Evolutionary conservation across 129 eudicot species (phyloP), one percentile per base, ranked within the genome.

Genomic region (sunflower (Helianthus annuus)): DNA sequence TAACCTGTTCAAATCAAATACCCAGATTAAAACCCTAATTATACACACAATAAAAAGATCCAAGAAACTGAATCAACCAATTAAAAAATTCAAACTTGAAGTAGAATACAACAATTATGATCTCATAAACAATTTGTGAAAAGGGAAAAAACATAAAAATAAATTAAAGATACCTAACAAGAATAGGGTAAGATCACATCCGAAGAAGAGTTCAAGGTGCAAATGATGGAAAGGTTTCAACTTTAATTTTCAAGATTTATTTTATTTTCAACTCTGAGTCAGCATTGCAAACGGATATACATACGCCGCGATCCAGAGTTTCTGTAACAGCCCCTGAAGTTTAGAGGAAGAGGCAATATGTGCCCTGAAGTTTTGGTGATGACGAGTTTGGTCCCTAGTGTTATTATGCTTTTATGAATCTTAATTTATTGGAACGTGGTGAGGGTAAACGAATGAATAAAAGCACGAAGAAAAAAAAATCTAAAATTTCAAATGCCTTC

Each of bases 251-350:
- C 45, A 59, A 58, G 80, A 68, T 76, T 70, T 63, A 70, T 77
- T 24, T 27, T 27, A 29, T 16, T 78, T 70, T 78, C 73, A 64
- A 71, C 77, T 57, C 72, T 71, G 82, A 78, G 68, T 78, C 82
- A 78, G 82, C 82, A 77, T 77, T 49, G 44, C 76, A 71, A 78
- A n/a, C 32, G 82, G 82, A 78, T 78, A 78, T 71, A 58, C 71
- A 71, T 66, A 29, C 52, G 77, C 77, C 73, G 66, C 9, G 61
- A 16, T 64, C 67, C 51, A 53, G 13, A 44, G 44, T 46, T 78
- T 78, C 6, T 44, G 10, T 19, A 24, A 42, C 44, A 7, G 16
- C 68, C 75, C 77, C 48, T 69, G 4, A 12, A 61, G 24, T 69
- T 69, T 68, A 27, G 49, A 42, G 15, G 27, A 12, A 19, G 2